Base-by-base conservation (phyloP, 129 eudicot genomes). In the Deinandra increscens region DNA sequence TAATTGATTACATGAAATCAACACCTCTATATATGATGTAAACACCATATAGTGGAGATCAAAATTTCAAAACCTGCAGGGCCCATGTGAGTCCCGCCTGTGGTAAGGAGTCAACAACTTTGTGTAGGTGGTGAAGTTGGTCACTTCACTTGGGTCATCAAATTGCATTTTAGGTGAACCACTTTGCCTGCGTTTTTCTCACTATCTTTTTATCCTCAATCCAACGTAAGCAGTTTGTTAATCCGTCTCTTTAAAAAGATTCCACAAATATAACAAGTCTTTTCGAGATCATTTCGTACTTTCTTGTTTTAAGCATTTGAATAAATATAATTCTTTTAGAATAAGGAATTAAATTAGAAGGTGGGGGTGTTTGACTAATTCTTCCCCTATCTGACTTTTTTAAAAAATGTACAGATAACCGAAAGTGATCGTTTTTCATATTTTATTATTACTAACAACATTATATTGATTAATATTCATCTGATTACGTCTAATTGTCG, bases 161-260 rank as follows among this genome's bases (percentile, higher is more conserved):
- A 42, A 60, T 49, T 49, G 65, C 36, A 49, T 64, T 69, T 77
- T 77, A 77, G 81, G 81, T 77, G 76, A 77, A 77, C 81, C 81
- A 77, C 81, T 77, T 31, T 70, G 19, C 53, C 63, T 76, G 29
- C 36, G 41, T 15, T 49, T 69, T 77, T 29, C 75, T 69, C 65
- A 49, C 58, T 8, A 15, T 62, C 59, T 38, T 60, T 76, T 54
- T 74, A 42, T 41, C 60, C 49, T 58, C 22, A 31, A 31, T 29
- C 45, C 72, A 42, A 64, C 58, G 44, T 69, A 50, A 23, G 63
- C 64, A n/a, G 20, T 58, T 15, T 69, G 59, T 42, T 42, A n/a
- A 11, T 19, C 45, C 5, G 11, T 51, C 1, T 18, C 43, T 31
- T 17, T 68, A 17, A 68, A 34, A n/a, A n/a, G n/a, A 33, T 53